Percentiles rank a stretch among this genome's conserved stretches.
Evolutionary conservation across 1,284 basidiomycete species (phyloP).

Genomic region (Microbotryomycetes sp.): DNA sequence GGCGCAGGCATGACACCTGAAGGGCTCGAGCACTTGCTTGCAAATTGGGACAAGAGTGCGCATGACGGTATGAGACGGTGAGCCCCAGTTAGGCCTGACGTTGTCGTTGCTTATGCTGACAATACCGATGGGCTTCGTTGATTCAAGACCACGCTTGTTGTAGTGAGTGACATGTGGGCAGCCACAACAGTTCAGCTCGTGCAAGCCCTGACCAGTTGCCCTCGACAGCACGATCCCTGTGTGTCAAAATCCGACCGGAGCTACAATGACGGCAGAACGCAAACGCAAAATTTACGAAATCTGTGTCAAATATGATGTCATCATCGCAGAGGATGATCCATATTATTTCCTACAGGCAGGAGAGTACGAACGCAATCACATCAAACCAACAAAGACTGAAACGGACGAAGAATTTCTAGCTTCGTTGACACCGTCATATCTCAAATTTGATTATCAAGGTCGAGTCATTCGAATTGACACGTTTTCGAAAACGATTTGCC

Average conservation of each 20-base stretch:
- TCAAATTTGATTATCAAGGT: constrained; percentile 69
- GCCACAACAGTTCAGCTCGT: no score
- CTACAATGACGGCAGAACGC: constrained; percentile 52
- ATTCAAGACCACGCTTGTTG: neutral
- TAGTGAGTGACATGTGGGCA: no score
- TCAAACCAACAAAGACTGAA: constrained; percentile 11
- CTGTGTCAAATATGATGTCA: constrained; percentile 63
- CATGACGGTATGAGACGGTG: constrained; percentile 52
- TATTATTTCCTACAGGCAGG: constrained; percentile 69
- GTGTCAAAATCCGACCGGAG: constrained; percentile 74
- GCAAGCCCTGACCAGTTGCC: constrained; percentile 45
- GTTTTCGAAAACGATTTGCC: constrained; percentile 74
- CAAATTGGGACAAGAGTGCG: constrained; percentile 58
- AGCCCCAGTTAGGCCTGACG: constrained; percentile 31
- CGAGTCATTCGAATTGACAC: constrained; percentile 71
- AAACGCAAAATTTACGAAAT: constrained; percentile 74
- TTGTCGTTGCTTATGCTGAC: constrained; percentile 2
- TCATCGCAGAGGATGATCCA: constrained; percentile 41
- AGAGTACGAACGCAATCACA: constrained; percentile 47
- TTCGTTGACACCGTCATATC: constrained; percentile 59
- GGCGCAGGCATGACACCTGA: constrained; percentile 61
- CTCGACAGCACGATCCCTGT: constrained; percentile 63
- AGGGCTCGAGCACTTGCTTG: constrained; percentile 56
- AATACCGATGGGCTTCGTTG: neutral
- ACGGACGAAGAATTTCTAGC: constrained; percentile 47